A percentile compares a stretch with the other conserved stretches of the same genome.
Conservation (phyloP, 495 filamentous ascomycete species). For the Clohesyomyces aquaticus region DNA sequence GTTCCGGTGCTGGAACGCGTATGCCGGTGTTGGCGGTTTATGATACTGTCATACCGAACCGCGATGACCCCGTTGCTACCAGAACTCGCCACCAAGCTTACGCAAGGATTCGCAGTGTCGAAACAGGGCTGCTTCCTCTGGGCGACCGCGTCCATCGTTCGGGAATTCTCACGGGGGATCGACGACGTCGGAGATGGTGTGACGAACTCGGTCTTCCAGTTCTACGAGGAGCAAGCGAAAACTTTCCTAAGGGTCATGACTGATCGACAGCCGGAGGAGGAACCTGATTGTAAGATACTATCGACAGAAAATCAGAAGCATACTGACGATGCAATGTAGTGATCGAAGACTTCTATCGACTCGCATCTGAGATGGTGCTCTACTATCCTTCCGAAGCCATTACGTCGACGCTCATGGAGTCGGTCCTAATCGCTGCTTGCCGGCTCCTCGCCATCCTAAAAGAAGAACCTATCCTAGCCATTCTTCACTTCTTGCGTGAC, state of each 20-base stretch:
- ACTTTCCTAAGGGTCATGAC: slow-evolving; percentile 88
- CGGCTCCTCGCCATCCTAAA: slow-evolving; percentile 86
- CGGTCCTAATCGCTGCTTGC: slow-evolving; percentile 84
- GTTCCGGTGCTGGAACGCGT: slow-evolving; percentile 89
- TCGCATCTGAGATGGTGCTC: slow-evolving; percentile 84
- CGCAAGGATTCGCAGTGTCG: slow-evolving; percentile 78
- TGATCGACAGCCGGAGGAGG: slow-evolving; percentile 79
- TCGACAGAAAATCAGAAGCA: background rate
- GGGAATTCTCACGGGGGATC: slow-evolving; percentile 89
- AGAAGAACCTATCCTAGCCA: slow-evolving; percentile 84
- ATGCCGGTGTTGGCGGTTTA: slow-evolving; percentile 91
- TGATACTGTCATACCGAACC: slow-evolving; percentile 93
- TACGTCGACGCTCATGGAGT: slow-evolving; percentile 71
- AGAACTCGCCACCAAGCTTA: slow-evolving; percentile 82
- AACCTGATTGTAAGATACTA: slow-evolving; percentile 71
- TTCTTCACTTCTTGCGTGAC: slow-evolving; percentile 91
- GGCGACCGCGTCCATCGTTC: slow-evolving; percentile 91
- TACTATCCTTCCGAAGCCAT: slow-evolving; percentile 87
- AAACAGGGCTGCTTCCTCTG: slow-evolving; percentile 96
- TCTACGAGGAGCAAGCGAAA: slow-evolving; percentile 89
- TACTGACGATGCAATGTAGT: slow-evolving; percentile 53
- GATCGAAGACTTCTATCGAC: slow-evolving; percentile 97
- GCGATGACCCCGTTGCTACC: slow-evolving; percentile 85
- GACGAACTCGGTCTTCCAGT: slow-evolving; percentile 86
- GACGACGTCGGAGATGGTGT: slow-evolving; percentile 81